Conservation (phyloP, 78 protist genomes). For the Protostelium mycophagum region DNA sequence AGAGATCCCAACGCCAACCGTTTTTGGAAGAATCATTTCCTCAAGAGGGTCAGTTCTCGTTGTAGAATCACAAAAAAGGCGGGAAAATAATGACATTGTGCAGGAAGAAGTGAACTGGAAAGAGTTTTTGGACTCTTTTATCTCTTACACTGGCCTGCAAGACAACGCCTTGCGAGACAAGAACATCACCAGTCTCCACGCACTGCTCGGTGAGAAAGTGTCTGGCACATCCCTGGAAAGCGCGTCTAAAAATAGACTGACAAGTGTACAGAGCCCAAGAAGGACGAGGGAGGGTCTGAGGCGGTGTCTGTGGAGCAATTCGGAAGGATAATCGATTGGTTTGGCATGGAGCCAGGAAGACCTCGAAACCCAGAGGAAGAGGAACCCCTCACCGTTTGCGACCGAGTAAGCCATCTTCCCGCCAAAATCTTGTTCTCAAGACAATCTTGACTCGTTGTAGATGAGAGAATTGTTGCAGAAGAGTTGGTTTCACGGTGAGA, state of each 20-base stretch:
- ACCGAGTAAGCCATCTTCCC: not conserved
- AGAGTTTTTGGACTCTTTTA: slow-evolving; percentile 54
- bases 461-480: slow-evolving; percentile 28
- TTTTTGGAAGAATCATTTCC: slow-evolving; percentile 58
- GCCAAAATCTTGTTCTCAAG: not conserved
- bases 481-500: slow-evolving; percentile 77
- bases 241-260: slow-evolving; percentile 52
- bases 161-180: slow-evolving; percentile 29
- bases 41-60: not conserved
- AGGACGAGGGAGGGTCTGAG: slow-evolving; percentile 13
- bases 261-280: not conserved
- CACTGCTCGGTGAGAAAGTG: slow-evolving; percentile 13
- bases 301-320: slow-evolving; percentile 63
- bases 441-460: not conserved
- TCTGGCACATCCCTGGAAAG: slow-evolving; percentile 37
- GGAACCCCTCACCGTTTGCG: not conserved
- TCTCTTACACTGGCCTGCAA: slow-evolving; percentile 43
- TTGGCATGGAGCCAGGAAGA: not conserved
- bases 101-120: slow-evolving; percentile 47
- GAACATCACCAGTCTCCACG: slow-evolving; percentile 55
- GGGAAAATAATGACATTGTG: not conserved
- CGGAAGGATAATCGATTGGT: slow-evolving; percentile 47
- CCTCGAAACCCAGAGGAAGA: not conserved
- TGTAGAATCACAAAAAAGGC: too few relatives aligned
- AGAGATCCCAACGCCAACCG: slow-evolving; percentile 49